Percentiles rank a stretch among this genome's conserved stretches.
phyloP scores from a whole-genome alignment of 495 filamentous ascomycete species.

The Daldinia caldariorum region DNA sequence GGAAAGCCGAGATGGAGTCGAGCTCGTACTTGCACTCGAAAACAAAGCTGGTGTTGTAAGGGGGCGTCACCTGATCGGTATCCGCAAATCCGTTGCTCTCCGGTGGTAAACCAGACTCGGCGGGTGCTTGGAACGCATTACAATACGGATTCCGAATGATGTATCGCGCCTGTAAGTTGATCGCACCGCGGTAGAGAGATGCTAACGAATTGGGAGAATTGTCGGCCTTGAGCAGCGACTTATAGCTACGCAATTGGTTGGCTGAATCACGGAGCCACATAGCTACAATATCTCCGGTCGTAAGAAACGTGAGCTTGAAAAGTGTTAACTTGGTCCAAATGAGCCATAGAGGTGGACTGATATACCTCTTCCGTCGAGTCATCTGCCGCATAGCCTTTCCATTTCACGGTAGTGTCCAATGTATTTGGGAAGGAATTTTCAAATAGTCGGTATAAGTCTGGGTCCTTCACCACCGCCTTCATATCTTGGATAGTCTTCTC shows the following conservation, averaged over 20 bases:
- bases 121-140: constrained; percentile 71
- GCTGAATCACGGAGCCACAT: constrained; percentile 78
- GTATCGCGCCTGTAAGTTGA: constrained; percentile 73
- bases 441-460: constrained; percentile 72
- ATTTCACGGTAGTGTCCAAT: constrained; percentile 73
- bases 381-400: constrained; percentile 64
- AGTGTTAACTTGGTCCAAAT: constrained; percentile 55
- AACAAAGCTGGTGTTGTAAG: constrained; percentile 45
- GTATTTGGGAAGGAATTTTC: constrained; percentile 73
- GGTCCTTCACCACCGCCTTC: constrained; percentile 63
- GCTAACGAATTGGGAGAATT: constrained; percentile 60
- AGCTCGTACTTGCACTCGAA: constrained; percentile 72
- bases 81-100: constrained; percentile 50
- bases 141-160: constrained; percentile 68
- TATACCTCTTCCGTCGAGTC: constrained; percentile 53
- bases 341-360: constrained; percentile 47
- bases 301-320: constrained; percentile 57
- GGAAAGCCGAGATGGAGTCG: constrained; percentile 72
- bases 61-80: constrained; percentile 43
- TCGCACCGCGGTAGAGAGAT: constrained; percentile 68
- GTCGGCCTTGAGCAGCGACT: constrained; percentile 62
- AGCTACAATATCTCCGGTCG: constrained; percentile 73
- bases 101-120: constrained; percentile 60
- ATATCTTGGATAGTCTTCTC: constrained; percentile 63
- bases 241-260: constrained; percentile 73